A percentile compares a stretch with the other conserved stretches of the same genome.
These are phyloP conservation scores for Coelastrella sp. DNA, from an alignment of 139 green algal species.

Conservation along the genomic window DNA sequence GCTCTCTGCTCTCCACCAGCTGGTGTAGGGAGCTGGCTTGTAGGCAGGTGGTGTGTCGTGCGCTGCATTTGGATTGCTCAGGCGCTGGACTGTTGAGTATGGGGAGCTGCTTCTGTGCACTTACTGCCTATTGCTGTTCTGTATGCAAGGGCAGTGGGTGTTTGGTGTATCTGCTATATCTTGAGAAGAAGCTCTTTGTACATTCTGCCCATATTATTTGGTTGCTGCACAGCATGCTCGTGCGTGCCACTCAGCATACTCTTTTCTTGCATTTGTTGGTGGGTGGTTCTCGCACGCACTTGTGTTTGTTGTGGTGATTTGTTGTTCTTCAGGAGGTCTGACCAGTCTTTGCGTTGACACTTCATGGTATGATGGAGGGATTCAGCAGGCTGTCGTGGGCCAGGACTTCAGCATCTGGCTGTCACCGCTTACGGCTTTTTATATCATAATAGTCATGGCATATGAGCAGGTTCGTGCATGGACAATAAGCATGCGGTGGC, in stretches of 20 bases:
- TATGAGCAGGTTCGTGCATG: neutral
- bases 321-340: neutral
- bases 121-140: neutral
- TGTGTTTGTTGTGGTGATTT: neutral
- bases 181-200: conserved; percentile 28
- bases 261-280: neutral
- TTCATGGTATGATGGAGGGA: neutral
- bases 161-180: neutral
- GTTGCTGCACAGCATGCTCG: conserved; percentile 46
- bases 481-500: neutral
- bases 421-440: too few species aligned
- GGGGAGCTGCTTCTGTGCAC: neutral
- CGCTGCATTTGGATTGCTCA: neutral
- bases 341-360: too few species aligned
- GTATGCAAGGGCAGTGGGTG: neutral
- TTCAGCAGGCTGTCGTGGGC: neutral
- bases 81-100: neutral
- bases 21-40: too few species aligned
- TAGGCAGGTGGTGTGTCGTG: neutral
- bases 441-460: too few species aligned
- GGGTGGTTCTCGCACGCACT: neutral
- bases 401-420: too few species aligned
- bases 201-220: conserved; percentile 14
- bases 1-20: too few species aligned
- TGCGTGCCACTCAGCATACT: conserved; percentile 34